Evolutionary conservation across 768 basidiomycete species (phyloP), one percentile per base, ranked within the genome.

Genomic region (Pisolithus orientalis): DNA sequence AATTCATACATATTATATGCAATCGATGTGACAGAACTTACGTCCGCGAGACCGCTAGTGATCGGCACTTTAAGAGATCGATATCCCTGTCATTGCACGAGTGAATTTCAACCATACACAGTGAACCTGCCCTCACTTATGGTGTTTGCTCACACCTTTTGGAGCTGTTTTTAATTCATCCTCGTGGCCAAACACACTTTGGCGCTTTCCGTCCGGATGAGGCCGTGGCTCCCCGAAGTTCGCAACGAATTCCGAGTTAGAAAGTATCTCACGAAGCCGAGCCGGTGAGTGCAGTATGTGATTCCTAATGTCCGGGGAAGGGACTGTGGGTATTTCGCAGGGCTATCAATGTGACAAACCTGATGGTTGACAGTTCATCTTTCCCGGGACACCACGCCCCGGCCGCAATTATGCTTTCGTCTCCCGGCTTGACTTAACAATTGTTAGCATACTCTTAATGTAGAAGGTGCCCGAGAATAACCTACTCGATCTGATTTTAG

Each of bases 91-190:
- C 47, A 16, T 37, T 45, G 28, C 21, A 28, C 27, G 8, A 53
- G 44, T 38, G 27, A 46, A 38, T 21, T 50, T 37, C 37, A 45
- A 27, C 32, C 13, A 17, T 17, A 28, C 13, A 42, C 14, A 48
- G 44, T 28, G 17, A 24, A 28, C 24, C 44, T 32, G 49, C 24
- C 25, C 76, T 16, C 51, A 90, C 88, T 75, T 75, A 64, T 97
- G 93, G 29, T 77, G 77, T 69, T 93, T 98, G 48, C 80, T 80
- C 8, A 95, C 71, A 0, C 93, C 94, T 62, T 96, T 97, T 1
- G 94, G 94, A 5, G 93, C 90, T 0, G 82, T 83, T 71, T 96
- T 97, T 29, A 96, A 72, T 63, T 92, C 85, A 59, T 92, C 94
- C 2, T 94, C 91, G 51, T 68, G 65, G 0, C 95, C 94, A 66